phyloP scores from a whole-genome alignment of 441 rosid genomes.

The Melastoma candidum region DNA sequence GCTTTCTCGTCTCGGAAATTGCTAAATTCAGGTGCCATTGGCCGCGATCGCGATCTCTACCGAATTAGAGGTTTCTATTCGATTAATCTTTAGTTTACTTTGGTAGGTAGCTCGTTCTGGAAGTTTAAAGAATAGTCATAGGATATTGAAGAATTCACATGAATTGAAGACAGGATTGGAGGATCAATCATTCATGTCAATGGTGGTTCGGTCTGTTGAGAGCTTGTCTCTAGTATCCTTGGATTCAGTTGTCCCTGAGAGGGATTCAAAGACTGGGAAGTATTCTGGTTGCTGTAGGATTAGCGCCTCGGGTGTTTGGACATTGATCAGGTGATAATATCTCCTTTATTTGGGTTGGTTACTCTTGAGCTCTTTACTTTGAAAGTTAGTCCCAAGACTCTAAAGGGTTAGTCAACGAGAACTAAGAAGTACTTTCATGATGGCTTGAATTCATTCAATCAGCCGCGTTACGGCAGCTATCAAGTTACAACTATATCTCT shows the following conservation, averaged over 20 bases:
- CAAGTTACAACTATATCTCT: conserved; percentile 4
- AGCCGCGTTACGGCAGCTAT: background rate
- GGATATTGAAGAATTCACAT: conserved; percentile 29
- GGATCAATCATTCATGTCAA: conserved; percentile 31
- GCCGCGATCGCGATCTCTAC: too few relatives aligned
- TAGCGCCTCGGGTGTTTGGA: conserved; percentile 64
- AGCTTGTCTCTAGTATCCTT: conserved; percentile 80
- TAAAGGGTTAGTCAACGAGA: background rate
- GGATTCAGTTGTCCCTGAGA: conserved; percentile 79
- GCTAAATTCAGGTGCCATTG: background rate
- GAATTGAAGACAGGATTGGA: conserved; percentile 40
- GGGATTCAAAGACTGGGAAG: conserved; percentile 51
- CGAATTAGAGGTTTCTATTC: too few relatives aligned
- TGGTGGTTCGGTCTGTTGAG: conserved; percentile 47
- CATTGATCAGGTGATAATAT: conserved; percentile 59
- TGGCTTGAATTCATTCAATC: background rate
- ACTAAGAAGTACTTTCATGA: background rate
- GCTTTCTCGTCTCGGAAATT: background rate
- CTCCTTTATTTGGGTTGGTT: too few relatives aligned
- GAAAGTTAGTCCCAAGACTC: too few relatives aligned
- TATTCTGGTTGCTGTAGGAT: conserved; percentile 51
- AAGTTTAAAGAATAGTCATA: too few relatives aligned
- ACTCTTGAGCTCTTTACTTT: too few relatives aligned
- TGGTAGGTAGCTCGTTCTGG: too few relatives aligned
- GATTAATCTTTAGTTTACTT: too few relatives aligned